A percentile compares a stretch with the other conserved stretches of the same genome.
phyloP scores from a whole-genome alignment of 2,329 filamentous ascomycete species.

The Diaporthe vaccinii region DNA sequence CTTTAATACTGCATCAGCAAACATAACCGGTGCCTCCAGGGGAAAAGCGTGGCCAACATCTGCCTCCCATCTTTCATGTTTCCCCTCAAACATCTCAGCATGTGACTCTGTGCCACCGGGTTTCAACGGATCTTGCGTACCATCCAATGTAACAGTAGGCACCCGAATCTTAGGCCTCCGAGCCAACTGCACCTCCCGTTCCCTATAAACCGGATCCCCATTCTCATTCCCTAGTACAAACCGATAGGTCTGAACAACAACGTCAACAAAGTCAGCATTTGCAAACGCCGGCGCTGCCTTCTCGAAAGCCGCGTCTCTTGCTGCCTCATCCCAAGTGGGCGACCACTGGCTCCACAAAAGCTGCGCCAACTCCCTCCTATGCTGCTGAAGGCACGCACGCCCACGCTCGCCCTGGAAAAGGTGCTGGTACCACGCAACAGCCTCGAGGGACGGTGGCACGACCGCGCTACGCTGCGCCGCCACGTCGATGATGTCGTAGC shows the following conservation, averaged over 20 bases:
- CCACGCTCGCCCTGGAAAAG: constrained; percentile 11
- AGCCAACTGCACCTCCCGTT: background rate
- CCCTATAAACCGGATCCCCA: background rate
- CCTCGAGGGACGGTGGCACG: background rate
- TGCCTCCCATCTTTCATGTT: background rate
- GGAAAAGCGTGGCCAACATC: constrained; percentile 4
- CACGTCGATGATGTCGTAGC: constrained; percentile 10
- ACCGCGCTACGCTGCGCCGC: background rate
- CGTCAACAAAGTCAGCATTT: background rate
- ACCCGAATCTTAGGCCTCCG: constrained; percentile 2
- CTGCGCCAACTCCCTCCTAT: background rate
- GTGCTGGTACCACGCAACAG: constrained; percentile 12
- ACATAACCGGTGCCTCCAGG: background rate
- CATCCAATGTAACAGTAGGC: background rate
- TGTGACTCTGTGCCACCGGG: background rate
- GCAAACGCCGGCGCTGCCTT: background rate
- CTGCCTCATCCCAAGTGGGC: background rate
- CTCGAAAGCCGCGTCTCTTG: background rate
- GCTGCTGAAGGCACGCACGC: background rate
- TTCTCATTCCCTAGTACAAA: background rate
- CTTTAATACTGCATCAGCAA: background rate
- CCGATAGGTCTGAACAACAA: background rate
- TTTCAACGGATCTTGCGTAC: background rate
- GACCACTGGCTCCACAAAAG: constrained; percentile 11
- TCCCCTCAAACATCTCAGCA: background rate